These are phyloP conservation scores for Poa annua DNA, from an alignment of 176 grass and related monocot genomes.

Conservation along the genomic window DNA sequence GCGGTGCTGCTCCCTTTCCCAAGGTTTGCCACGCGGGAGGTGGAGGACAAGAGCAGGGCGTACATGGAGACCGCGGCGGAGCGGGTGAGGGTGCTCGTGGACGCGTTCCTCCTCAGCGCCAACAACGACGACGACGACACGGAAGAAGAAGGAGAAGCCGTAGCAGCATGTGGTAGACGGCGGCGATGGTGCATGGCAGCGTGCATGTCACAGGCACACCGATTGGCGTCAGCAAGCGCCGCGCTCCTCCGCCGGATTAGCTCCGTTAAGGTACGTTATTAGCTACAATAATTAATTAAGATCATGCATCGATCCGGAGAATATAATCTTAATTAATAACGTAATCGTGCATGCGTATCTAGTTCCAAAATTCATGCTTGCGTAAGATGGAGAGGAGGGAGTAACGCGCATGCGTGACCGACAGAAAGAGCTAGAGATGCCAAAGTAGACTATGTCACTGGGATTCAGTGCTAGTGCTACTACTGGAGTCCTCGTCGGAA, in stretches of 20 bases:
- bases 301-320: background rate
- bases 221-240: constrained; percentile 53
- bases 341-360: constrained; percentile 7
- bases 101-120: constrained; percentile 45
- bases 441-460: background rate
- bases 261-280: constrained; percentile 48
- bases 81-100: constrained; percentile 59
- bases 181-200: constrained; percentile 47
- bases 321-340: background rate
- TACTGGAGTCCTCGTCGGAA: constrained; percentile 40
- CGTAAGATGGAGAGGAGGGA: background rate
- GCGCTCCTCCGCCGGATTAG: constrained; percentile 49
- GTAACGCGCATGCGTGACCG: background rate
- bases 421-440: constrained; percentile 28
- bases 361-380: constrained; percentile 9
- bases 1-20: constrained; percentile 68
- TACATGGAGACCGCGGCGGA: constrained; percentile 63
- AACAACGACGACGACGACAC: background rate
- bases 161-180: background rate
- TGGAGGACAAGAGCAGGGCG: constrained; percentile 43
- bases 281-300: no score
- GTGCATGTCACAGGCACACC: constrained; percentile 53
- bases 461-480: background rate
- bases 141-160: background rate
- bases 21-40: constrained; percentile 56